These are phyloP conservation scores for Clitopilus passeckerianus DNA, from an alignment of 768 basidiomycete genomes.

Conservation along the genomic window DNA sequence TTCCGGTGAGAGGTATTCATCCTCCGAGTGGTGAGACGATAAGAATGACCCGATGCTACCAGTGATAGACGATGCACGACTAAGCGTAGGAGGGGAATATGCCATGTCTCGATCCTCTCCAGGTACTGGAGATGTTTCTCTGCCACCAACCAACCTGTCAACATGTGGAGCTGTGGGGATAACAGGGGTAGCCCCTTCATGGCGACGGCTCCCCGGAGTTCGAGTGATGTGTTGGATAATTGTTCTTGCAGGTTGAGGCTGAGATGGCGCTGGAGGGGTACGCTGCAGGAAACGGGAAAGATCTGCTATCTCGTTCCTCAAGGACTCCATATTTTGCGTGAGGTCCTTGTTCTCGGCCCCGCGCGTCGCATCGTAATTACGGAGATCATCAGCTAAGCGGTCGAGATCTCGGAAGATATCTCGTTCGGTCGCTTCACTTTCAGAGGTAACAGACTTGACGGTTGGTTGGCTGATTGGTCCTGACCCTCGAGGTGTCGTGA, in stretches of 20 bases:
- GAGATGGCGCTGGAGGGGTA: slow-evolving; percentile 23
- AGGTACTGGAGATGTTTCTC: slow-evolving; percentile 27
- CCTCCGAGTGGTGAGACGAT: slow-evolving; percentile 72
- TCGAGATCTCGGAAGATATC: slow-evolving; percentile 46
- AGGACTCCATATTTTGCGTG: slow-evolving; percentile 59
- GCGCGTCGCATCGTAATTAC: slow-evolving; percentile 47
- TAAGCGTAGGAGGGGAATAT: slow-evolving; percentile 23
- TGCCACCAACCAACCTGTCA: slow-evolving; percentile 43
- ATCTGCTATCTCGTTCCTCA: slow-evolving; percentile 65
- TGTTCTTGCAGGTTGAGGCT: slow-evolving; percentile 1
- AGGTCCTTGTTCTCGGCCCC: slow-evolving; percentile 63
- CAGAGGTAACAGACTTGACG: slow-evolving; percentile 22
- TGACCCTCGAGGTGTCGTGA: slow-evolving; percentile 36
- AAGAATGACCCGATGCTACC: slow-evolving; percentile 38
- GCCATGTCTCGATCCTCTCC: slow-evolving; percentile 16
- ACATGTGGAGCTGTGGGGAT: slow-evolving; percentile 10
- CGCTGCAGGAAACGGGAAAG: slow-evolving; percentile 54
- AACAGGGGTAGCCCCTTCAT: slow-evolving; percentile 2
- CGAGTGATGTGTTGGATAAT: neutral
- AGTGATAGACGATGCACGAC: slow-evolving; percentile 33
- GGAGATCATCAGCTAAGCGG: slow-evolving; percentile 51
- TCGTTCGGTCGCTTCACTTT: slow-evolving; percentile 43
- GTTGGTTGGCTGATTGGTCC: slow-evolving; percentile 28
- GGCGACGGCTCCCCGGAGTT: slow-evolving; percentile 4
- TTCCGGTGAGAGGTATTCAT: slow-evolving; percentile 19